Conservation (phyloP, 2,329 filamentous ascomycete genomes). For the Endothia cerciana region DNA sequence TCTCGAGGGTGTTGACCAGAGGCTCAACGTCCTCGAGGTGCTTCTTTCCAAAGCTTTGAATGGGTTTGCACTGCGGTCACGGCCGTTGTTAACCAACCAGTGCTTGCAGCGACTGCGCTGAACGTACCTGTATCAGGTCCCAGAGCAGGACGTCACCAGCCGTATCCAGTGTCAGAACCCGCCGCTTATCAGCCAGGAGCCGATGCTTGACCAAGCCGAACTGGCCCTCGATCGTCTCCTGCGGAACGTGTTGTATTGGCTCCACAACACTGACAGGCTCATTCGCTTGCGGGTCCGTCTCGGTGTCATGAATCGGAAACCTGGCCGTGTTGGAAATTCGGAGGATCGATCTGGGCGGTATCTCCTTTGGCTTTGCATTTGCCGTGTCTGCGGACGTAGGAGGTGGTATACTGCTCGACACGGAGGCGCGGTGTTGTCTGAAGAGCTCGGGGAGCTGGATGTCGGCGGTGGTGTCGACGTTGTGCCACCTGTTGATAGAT, state of each 20-base stretch:
- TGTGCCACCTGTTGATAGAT: constrained; percentile 89
- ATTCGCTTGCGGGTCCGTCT: constrained; percentile 49
- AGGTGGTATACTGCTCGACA: constrained; percentile 43
- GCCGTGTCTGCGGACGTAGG: constrained; percentile 40
- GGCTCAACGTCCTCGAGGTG: constrained; percentile 91
- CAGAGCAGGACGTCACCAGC: constrained; percentile 93
- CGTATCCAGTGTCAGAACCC: constrained; percentile 90
- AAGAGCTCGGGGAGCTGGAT: constrained; percentile 66
- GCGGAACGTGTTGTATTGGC: constrained; percentile 69
- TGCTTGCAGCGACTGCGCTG: neutral
- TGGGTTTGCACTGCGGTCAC: constrained; percentile 72
- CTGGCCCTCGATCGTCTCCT: constrained; percentile 89
- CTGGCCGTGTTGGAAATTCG: constrained; percentile 82
- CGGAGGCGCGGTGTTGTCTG: constrained; percentile 53
- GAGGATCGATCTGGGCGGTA: constrained; percentile 77
- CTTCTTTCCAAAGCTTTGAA: constrained; percentile 90
- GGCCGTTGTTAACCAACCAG: constrained; percentile 30
- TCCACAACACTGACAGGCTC: constrained; percentile 50
- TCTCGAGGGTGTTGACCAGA: constrained; percentile 84
- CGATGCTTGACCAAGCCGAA: constrained; percentile 94
- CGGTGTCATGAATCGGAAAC: constrained; percentile 66
- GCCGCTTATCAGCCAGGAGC: constrained; percentile 85
- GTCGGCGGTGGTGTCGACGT: constrained; percentile 78
- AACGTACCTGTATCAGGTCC: constrained; percentile 81
- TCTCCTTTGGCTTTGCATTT: constrained; percentile 59